These are phyloP conservation scores for Pythium inflatum DNA, from an alignment of 352 stramenopile genomes.

Conservation along the genomic window DNA sequence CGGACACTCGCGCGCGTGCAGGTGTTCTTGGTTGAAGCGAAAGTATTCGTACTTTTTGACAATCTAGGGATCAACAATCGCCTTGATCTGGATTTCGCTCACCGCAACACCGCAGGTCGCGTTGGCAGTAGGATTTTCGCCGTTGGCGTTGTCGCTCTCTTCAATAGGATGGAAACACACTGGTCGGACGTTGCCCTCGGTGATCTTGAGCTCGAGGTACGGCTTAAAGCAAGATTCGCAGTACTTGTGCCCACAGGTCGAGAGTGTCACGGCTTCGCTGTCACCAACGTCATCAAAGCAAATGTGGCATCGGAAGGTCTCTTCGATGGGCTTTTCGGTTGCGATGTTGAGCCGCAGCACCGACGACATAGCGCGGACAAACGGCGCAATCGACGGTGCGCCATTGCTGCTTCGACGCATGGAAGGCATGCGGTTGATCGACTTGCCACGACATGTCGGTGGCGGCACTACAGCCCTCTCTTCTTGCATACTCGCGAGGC, in stretches of 20 bases:
- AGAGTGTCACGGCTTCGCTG: conserved; percentile 39
- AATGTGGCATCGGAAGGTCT: conserved; percentile 80
- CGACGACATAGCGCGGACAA: conserved; percentile 17
- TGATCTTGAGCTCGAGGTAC: conserved; percentile 73
- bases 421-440: too few species aligned
- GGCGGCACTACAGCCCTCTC: background rate
- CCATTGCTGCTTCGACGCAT: too few species aligned
- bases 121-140: too few species aligned
- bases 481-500: background rate
- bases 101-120: too few species aligned
- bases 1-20: conserved; percentile 15
- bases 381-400: too few species aligned
- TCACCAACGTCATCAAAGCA: conserved; percentile 63
- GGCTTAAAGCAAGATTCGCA: conserved; percentile 59
- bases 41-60: conserved; percentile 15
- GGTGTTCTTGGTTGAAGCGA: conserved; percentile 21
- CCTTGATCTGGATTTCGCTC: too few species aligned
- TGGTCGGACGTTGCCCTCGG: conserved; percentile 67
- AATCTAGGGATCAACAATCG: background rate
- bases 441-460: too few species aligned
- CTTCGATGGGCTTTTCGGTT: conserved; percentile 60
- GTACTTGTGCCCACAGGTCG: conserved; percentile 45
- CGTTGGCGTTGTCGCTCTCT: too few species aligned
- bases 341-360: conserved; percentile 35
- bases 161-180: conserved; percentile 53